Percentiles rank a stretch among this genome's conserved stretches.
Evolutionary conservation across 176 grass and related monocot species (phyloP).

Genomic region (Musa acuminata): DNA sequence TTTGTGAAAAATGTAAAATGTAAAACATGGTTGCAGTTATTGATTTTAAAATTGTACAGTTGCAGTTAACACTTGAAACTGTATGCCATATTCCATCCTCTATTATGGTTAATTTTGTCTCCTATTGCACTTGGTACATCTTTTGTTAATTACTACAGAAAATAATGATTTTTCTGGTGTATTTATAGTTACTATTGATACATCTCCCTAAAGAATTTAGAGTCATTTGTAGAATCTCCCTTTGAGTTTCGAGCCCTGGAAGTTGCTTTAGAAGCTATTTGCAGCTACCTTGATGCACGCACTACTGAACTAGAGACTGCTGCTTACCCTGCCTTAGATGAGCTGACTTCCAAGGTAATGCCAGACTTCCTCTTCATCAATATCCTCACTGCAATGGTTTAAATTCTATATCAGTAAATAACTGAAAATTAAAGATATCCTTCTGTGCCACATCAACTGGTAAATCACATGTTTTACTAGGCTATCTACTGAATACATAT

Average conservation of each 20-base stretch:
- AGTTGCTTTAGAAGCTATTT: slow-evolving; percentile 29
- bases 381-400: neutral
- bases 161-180: too few relatives aligned
- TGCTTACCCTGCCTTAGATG: slow-evolving; percentile 37
- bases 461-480: neutral
- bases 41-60: too few relatives aligned
- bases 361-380: neutral
- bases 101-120: too few relatives aligned
- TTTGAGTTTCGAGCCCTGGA: slow-evolving; percentile 25
- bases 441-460: neutral
- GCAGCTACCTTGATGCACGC: slow-evolving; percentile 25
- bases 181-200: too few relatives aligned
- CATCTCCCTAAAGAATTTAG: too few relatives aligned
- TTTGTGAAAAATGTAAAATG: too few relatives aligned
- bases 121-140: too few relatives aligned
- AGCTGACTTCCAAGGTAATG: slow-evolving; percentile 81
- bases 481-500: neutral
- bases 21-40: too few relatives aligned
- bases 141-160: too few relatives aligned
- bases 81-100: too few relatives aligned
- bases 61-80: too few relatives aligned
- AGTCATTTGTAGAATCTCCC: slow-evolving; percentile 10
- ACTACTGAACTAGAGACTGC: slow-evolving; percentile 19
- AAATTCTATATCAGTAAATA: neutral
- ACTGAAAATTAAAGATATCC: neutral